Percentiles rank a stretch among this genome's conserved stretches.
These are phyloP conservation scores for Brassica nigra DNA, from an alignment of 345 rosid species.

Conservation along the genomic window DNA sequence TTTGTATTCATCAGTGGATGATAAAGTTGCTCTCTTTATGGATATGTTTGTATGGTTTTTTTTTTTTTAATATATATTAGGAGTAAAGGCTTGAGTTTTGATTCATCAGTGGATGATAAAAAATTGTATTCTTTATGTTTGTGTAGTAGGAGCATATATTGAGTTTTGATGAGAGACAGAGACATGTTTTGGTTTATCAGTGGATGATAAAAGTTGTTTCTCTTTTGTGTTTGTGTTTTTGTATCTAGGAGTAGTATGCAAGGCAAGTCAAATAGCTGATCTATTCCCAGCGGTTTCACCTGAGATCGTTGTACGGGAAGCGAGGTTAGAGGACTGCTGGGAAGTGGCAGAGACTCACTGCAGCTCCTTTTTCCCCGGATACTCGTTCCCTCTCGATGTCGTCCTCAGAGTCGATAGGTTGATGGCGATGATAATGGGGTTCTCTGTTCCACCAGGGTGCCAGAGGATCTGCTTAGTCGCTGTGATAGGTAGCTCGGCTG, in stretches of 20 bases:
- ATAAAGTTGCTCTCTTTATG: neutral
- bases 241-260: conserved; percentile 42
- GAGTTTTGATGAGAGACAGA: too few species aligned
- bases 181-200: too few species aligned
- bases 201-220: too few species aligned
- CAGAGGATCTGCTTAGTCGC: conserved; percentile 81
- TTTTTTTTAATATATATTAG: too few species aligned
- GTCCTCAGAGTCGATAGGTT: conserved; percentile 76
- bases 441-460: conserved; percentile 71
- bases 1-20: too few species aligned
- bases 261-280: conserved; percentile 80
- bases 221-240: too few species aligned
- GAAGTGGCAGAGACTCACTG: conserved; percentile 98
- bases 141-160: neutral
- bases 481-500: conserved; percentile 60
- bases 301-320: conserved; percentile 88
- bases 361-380: conserved; percentile 84
- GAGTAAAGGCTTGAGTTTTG: neutral
- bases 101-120: neutral
- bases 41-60: too few species aligned
- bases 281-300: conserved; percentile 71
- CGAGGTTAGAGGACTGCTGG: conserved; percentile 91
- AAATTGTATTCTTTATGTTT: neutral
- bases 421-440: conserved; percentile 73
- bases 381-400: conserved; percentile 82